phyloP scores from a whole-genome alignment of 306 rosid genomes.

The Lotus japonicus region DNA sequence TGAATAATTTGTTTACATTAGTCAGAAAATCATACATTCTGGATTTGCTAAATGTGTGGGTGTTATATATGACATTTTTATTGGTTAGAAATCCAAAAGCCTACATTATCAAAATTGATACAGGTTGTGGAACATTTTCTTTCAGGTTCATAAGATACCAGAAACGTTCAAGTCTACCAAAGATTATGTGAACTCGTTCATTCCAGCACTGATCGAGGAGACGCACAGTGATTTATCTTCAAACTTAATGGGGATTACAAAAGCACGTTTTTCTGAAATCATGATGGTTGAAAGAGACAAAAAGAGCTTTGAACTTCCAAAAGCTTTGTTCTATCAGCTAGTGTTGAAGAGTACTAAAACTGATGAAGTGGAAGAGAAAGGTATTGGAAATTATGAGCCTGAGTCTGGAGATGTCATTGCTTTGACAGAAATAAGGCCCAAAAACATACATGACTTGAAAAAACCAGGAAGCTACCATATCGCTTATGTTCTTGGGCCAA shows the following conservation, averaged over 20 bases:
- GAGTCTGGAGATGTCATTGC: constrained; percentile 48
- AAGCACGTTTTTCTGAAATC: too few species aligned
- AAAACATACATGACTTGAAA: constrained; percentile 29
- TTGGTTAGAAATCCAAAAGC: too few species aligned
- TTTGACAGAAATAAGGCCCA: constrained; percentile 35
- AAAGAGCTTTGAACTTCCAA: not conserved
- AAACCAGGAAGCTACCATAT: constrained; percentile 17
- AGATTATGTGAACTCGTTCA: constrained; percentile 36
- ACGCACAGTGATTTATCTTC: constrained; percentile 43
- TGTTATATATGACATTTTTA: too few species aligned
- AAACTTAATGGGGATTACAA: constrained; percentile 17
- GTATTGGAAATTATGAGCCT: constrained; percentile 27
- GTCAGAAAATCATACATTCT: too few species aligned
- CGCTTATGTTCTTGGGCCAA: constrained; percentile 34
- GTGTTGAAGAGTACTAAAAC: not conserved
- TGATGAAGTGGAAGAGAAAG: not conserved
- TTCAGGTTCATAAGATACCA: constrained; percentile 45
- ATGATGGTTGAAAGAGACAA: too few species aligned
- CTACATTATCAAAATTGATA: too few species aligned
- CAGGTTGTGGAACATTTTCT: too few species aligned
- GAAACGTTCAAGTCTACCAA: constrained; percentile 22
- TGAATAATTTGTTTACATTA: too few species aligned
- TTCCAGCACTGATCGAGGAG: constrained; percentile 46
- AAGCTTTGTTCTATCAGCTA: constrained; percentile 21
- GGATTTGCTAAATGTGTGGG: too few species aligned